Conservation (phyloP, 805 yeast species). For the Kuraishia ogatae region DNA sequence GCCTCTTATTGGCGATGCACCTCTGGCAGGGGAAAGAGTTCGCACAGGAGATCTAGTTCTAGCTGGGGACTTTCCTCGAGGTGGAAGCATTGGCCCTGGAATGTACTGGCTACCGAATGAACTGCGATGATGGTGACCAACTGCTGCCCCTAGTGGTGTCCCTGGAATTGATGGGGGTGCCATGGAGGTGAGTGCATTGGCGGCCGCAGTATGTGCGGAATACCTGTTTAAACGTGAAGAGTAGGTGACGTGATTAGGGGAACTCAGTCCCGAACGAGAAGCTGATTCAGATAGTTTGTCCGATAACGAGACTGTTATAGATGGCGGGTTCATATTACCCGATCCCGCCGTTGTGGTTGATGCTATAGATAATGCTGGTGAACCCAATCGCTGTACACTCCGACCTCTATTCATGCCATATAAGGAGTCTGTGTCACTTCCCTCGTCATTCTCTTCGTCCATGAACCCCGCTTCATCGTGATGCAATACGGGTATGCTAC, state of each 20-base stretch:
- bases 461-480: not conserved
- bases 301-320: not conserved
- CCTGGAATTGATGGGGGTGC: not conserved
- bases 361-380: not conserved
- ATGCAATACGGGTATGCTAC: not conserved
- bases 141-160: not conserved
- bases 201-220: not conserved
- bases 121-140: not conserved
- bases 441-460: not conserved
- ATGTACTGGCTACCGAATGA: constrained; percentile 6
- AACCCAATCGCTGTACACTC: not conserved
- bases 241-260: not conserved
- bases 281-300: not conserved
- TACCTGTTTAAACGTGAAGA: not conserved
- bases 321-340: not conserved
- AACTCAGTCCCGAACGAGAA: not conserved
- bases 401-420: not conserved
- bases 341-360: not conserved
- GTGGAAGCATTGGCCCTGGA: constrained; percentile 14
- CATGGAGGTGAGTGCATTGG: not conserved
- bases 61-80: constrained; percentile 16
- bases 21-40: constrained; percentile 17
- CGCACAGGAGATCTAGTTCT: constrained; percentile 18
- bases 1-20: constrained; percentile 16
- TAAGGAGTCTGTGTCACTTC: not conserved